A percentile compares a stretch with the other conserved stretches of the same genome.
Conservation (phyloP, 768 basidiomycete species). For the Naganishia onofrii region DNA sequence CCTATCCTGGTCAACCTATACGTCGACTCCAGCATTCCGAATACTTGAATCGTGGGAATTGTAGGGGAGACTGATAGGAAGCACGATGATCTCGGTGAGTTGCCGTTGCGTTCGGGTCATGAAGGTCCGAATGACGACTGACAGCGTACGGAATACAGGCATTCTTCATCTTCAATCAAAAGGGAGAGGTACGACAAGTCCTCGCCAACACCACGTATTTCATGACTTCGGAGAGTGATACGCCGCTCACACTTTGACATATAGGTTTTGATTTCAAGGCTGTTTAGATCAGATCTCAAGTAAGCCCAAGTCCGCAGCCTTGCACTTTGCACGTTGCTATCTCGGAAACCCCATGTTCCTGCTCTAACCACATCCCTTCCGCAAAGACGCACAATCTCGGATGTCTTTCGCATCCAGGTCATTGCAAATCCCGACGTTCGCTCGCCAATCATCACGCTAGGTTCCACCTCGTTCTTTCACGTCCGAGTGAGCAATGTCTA, state of each 20-base stretch:
- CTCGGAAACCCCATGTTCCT: no score
- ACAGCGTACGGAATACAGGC: constrained; percentile 60
- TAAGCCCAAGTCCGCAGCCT: no score
- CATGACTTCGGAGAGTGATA: no score
- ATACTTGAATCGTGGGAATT: not conserved
- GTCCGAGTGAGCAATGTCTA: constrained; percentile 94
- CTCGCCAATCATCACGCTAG: constrained; percentile 94
- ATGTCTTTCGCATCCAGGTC: constrained; percentile 98
- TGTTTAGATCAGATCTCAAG: constrained; percentile 98
- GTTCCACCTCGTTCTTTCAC: constrained; percentile 98
- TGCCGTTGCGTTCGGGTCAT: not conserved
- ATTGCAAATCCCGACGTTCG: constrained; percentile 95
- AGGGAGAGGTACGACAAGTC: constrained; percentile 72
- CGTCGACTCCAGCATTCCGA: not conserved
- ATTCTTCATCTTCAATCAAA: constrained; percentile 99
- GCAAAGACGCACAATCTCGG: constrained; percentile 84
- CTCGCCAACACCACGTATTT: no score
- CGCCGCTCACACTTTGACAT: not conserved
- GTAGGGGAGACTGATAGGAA: not conserved
- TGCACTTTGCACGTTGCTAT: no score
- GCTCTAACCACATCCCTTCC: not conserved
- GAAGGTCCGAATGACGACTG: not conserved
- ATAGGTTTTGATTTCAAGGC: constrained; percentile 89
- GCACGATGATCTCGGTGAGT: constrained; percentile 11
- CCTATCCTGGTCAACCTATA: not conserved